Evolutionary conservation across 331 rosid species (phyloP).

Genomic region (Prunus yedoensis): DNA sequence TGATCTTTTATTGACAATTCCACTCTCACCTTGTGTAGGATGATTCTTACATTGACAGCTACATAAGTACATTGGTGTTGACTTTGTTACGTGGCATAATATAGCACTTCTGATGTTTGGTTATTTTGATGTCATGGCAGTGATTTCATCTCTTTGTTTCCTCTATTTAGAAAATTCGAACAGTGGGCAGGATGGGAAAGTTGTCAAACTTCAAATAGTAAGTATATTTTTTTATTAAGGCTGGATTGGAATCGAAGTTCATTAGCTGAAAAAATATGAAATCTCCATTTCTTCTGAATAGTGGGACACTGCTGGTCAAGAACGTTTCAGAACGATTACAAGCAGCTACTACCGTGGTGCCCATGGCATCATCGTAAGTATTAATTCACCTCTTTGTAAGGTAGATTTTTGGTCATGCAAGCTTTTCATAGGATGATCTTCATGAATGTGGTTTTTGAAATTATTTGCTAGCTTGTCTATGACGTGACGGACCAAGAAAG

Average conservation of each 20-base stretch:
- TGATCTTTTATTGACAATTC: conserved; percentile 14
- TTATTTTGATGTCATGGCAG: conserved; percentile 23
- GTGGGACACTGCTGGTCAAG: conserved; percentile 92
- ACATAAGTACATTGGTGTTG: conserved; percentile 72
- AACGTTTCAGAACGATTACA: conserved; percentile 71
- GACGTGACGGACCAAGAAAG: conserved; percentile 87
- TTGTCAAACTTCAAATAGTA: conserved; percentile 71
- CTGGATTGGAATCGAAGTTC: background rate
- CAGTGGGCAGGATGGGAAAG: conserved; percentile 73
- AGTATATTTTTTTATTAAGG: conserved; percentile 21
- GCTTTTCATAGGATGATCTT: background rate
- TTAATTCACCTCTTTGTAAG: background rate
- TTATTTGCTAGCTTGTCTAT: conserved; percentile 62
- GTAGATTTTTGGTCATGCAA: background rate
- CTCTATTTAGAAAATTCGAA: conserved; percentile 56
- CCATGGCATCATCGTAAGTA: conserved; percentile 67
- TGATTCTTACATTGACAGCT: conserved; percentile 72
- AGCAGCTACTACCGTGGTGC: conserved; percentile 82
- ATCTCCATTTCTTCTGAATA: conserved; percentile 12
- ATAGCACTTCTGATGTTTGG: background rate
- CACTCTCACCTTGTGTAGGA: conserved; percentile 42
- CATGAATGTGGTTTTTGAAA: background rate
- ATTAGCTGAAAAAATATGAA: background rate
- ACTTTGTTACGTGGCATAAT: conserved; percentile 40
- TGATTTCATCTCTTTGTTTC: conserved; percentile 21